Base-by-base conservation (phyloP, 2,329 filamentous ascomycete species). In the Colletotrichum sp. region DNA sequence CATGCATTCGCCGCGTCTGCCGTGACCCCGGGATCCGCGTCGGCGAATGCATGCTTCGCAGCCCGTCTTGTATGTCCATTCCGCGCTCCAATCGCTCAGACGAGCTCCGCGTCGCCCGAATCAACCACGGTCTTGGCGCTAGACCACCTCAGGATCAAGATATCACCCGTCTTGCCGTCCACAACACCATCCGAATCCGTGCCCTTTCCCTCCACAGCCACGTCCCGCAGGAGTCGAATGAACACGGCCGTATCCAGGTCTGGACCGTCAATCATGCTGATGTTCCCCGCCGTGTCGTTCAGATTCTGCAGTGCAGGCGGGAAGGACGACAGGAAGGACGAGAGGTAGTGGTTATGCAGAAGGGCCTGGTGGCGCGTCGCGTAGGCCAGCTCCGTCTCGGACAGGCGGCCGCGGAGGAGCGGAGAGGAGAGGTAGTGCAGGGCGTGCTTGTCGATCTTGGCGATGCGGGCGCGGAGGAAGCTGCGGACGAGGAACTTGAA, bases 401-500 rank as follows among this genome's bases (percentile, higher is more conserved):
- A 98, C 68, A 99, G 91, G n/a, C 92, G 90, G 3, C 86, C 84
- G 69, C 90, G 88, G 74, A 93, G 85, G 10, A 83, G 84, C 55
- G 89, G 87, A 64, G 87, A 88, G 61, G 89, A 91, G 71, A 95
- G 90, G 82, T 96, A 94, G 84, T 96, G 92, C 28, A 96, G 89
- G 4, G 94, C 91, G 82, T 95, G 91, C 79, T 91, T 91, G 85
- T 97, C 94, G 79, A 98, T 94, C 93, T 99, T 99, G 70, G 94
- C 92, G 73, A 99, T 93, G n/a, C 97, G 90, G 12, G 94, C 93
- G 69, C 98, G 91, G 72, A 99, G 85, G 78, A 96, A 94, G 78
- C 94, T 94, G 76, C 97, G 91, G 21, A 99, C 91, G 26, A 99
- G 89, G 82, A 96, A 99, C 86, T 98, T 98, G 86, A 95, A 98